phyloP scores from a whole-genome alignment of 73 alveolate species.

The Paramecium caudatum region DNA sequence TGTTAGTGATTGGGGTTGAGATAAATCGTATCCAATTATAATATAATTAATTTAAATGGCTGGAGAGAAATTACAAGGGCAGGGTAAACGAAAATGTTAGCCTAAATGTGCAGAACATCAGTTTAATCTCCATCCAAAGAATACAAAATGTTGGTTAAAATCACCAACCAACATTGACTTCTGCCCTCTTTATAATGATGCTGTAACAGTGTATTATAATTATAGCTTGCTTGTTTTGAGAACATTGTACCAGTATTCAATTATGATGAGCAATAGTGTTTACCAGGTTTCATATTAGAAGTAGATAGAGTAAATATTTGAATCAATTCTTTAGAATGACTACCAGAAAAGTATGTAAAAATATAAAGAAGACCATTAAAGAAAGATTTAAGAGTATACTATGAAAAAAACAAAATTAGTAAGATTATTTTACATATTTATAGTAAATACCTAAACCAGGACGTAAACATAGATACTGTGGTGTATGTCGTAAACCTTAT shows the following conservation, averaged over 20 bases:
- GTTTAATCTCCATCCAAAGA: slow-evolving; percentile 44
- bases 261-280: slow-evolving; percentile 42
- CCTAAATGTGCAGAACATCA: slow-evolving; percentile 18
- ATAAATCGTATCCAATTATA: slow-evolving; percentile 35
- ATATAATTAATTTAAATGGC: slow-evolving; percentile 50
- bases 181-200: slow-evolving; percentile 58
- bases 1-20: neutral
- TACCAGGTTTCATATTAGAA: slow-evolving; percentile 67
- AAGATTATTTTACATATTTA: neutral
- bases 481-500: slow-evolving; percentile 66
- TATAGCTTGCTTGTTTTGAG: slow-evolving; percentile 39
- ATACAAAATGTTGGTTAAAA: slow-evolving; percentile 58
- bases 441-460: slow-evolving; percentile 68
- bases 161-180: slow-evolving; percentile 36
- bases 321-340: slow-evolving; percentile 9
- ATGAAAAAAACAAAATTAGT: slow-evolving; percentile 57
- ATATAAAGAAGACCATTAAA: slow-evolving; percentile 60
- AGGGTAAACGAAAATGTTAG: slow-evolving; percentile 16
- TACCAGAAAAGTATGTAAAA: slow-evolving; percentile 50
- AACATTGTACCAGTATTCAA: slow-evolving; percentile 60
- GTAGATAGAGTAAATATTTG: slow-evolving; percentile 38
- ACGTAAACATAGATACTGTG: slow-evolving; percentile 62
- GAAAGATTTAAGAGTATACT: slow-evolving; percentile 65
- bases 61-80: slow-evolving; percentile 40
- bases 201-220: slow-evolving; percentile 46